Conservation (phyloP, 2,329 filamentous ascomycete genomes). For the Beauveria sp. region DNA sequence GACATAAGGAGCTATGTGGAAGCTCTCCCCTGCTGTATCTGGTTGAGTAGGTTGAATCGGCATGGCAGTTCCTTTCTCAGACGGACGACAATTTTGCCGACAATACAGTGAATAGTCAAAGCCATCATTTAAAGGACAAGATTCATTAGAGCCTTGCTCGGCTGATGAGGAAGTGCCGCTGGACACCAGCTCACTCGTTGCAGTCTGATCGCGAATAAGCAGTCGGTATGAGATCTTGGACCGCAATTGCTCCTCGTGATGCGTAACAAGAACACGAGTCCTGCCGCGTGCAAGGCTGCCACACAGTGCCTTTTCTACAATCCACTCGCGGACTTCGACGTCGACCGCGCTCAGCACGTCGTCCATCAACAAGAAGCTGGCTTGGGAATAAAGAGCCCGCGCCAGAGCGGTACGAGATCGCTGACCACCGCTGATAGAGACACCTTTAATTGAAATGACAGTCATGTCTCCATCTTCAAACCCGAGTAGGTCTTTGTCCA, state of each 20-base stretch:
- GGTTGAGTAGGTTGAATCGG: neutral
- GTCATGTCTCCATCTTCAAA: slow-evolving; percentile 63
- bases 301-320: slow-evolving; percentile 52
- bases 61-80: neutral
- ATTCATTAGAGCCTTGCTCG: neutral
- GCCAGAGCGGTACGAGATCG: slow-evolving; percentile 15
- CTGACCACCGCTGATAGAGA: slow-evolving; percentile 15
- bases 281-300: neutral
- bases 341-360: slow-evolving; percentile 72
- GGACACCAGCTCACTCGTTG: neutral
- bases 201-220: neutral
- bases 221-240: neutral
- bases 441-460: slow-evolving; percentile 34
- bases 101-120: neutral
- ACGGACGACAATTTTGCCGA: neutral
- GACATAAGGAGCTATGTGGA: neutral
- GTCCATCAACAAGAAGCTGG: slow-evolving; percentile 45
- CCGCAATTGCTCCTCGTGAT: neutral
- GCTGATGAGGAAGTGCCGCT: neutral
- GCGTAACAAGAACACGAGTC: neutral
- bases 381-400: slow-evolving; percentile 17
- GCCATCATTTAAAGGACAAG: neutral
- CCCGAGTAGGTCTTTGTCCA: slow-evolving; percentile 64
- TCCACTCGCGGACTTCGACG: slow-evolving; percentile 60
- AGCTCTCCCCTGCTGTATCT: neutral